These are phyloP conservation scores for Russula ochroleuca DNA, from an alignment of 768 basidiomycete species.

Conservation along the genomic window DNA sequence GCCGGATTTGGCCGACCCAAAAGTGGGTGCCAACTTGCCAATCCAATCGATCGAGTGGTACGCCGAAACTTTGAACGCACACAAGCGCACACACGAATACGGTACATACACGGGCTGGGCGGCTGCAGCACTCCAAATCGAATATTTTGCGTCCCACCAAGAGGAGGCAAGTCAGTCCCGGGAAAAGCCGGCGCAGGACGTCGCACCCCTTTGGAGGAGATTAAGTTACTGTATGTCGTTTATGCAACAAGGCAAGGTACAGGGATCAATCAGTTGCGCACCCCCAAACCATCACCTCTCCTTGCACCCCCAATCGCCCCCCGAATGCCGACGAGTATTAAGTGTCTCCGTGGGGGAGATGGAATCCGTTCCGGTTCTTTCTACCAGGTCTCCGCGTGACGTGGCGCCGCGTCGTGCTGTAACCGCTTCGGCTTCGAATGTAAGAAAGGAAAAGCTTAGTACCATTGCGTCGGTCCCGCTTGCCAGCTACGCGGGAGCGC, in stretches of 20 bases:
- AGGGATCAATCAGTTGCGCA: constrained; percentile 1
- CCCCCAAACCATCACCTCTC: neutral
- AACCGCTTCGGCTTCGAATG: constrained; percentile 1
- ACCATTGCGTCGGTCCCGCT: constrained; percentile 1
- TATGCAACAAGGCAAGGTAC: constrained; percentile 4
- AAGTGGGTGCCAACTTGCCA: neutral
- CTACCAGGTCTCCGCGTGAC: constrained; percentile 10
- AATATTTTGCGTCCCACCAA: neutral
- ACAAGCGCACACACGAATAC: neutral
- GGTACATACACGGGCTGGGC: neutral
- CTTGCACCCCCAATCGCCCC: neutral
- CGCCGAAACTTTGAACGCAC: neutral
- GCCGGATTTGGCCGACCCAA: neutral
- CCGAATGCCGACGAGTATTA: neutral
- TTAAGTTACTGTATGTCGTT: constrained; percentile 1
- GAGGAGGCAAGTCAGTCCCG: neutral
- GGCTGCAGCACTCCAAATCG: neutral
- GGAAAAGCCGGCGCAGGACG: neutral
- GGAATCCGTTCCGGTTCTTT: neutral
- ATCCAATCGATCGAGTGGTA: neutral
- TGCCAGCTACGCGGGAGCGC: neutral
- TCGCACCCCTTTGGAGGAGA: neutral
- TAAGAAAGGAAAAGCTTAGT: neutral
- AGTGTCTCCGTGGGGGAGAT: neutral
- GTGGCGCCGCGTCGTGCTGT: constrained; percentile 9